A percentile compares a stretch with the other conserved stretches of the same genome.
phyloP scores from a whole-genome alignment of 2,329 filamentous ascomycete genomes.

The Karstenula rhodostoma region DNA sequence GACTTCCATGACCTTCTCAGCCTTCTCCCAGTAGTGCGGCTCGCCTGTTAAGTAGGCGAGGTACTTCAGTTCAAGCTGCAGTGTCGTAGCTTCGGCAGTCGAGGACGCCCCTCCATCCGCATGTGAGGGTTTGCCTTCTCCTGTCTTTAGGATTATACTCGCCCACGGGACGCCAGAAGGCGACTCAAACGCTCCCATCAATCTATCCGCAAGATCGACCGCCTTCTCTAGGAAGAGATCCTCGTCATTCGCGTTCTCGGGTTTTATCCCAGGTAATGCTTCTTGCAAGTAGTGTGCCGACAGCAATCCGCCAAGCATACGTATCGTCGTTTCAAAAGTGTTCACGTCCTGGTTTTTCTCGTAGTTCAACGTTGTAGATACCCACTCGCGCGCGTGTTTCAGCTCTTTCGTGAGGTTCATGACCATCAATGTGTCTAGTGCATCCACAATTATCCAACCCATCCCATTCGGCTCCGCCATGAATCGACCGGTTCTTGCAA shows the following conservation, averaged over 20 bases:
- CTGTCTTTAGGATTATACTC: slow-evolving; percentile 84
- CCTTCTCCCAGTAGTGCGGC: slow-evolving; percentile 88
- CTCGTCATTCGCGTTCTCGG: slow-evolving; percentile 76
- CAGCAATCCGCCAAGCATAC: slow-evolving; percentile 92
- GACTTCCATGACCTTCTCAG: slow-evolving; percentile 89
- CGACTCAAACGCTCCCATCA: slow-evolving; percentile 88
- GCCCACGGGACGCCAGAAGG: slow-evolving; percentile 87
- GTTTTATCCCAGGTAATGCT: slow-evolving; percentile 79
- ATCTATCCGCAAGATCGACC: slow-evolving; percentile 85
- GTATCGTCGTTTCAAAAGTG: slow-evolving; percentile 97
- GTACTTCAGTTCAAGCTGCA: slow-evolving; percentile 98
- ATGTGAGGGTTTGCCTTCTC: slow-evolving; percentile 80
- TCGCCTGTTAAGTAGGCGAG: slow-evolving; percentile 94
- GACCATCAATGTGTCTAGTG: slow-evolving; percentile 94
- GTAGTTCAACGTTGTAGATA: slow-evolving; percentile 80
- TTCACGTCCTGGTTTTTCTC: slow-evolving; percentile 95
- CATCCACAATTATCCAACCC: slow-evolving; percentile 98
- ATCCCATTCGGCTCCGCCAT: slow-evolving; percentile 85
- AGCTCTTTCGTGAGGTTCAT: slow-evolving; percentile 95
- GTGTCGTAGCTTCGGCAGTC: slow-evolving; percentile 88
- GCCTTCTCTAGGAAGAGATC: slow-evolving; percentile 97
- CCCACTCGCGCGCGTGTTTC: slow-evolving; percentile 86
- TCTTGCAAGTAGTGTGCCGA: slow-evolving; percentile 96
- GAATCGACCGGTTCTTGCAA: slow-evolving; percentile 78
- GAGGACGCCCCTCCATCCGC: slow-evolving; percentile 87